These are phyloP conservation scores for Bjerkandera adusta DNA, from an alignment of 1,284 basidiomycete species.

Conservation along the genomic window DNA sequence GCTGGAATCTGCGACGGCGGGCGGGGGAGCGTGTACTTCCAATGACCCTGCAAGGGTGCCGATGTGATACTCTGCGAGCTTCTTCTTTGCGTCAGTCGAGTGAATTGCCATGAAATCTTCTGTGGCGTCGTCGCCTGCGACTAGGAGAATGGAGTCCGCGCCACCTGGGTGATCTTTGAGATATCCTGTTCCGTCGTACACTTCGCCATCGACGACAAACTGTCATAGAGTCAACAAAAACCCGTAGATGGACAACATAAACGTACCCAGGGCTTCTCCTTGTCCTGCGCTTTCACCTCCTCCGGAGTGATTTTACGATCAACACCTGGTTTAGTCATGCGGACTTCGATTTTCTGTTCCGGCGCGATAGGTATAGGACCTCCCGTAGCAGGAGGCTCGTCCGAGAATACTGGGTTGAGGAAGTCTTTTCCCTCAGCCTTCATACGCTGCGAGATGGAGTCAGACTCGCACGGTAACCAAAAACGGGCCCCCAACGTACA, in stretches of 20 bases:
- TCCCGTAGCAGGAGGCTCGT: background rate
- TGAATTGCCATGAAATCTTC: slow-evolving; percentile 65
- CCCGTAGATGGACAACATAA: background rate
- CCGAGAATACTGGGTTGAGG: slow-evolving; percentile 41
- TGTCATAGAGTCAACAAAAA: background rate
- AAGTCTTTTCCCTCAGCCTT: slow-evolving; percentile 48
- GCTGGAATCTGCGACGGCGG: background rate
- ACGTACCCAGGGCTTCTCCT: slow-evolving; percentile 42
- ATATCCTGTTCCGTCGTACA: slow-evolving; percentile 52
- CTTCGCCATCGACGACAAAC: slow-evolving; percentile 62
- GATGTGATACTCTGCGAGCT: slow-evolving; percentile 48
- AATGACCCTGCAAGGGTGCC: slow-evolving; percentile 33
- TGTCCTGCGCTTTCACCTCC: slow-evolving; percentile 46
- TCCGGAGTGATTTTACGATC: slow-evolving; percentile 43
- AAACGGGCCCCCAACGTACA: slow-evolving; percentile 18
- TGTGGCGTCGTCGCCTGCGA: slow-evolving; percentile 62
- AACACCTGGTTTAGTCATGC: slow-evolving; percentile 21
- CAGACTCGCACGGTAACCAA: background rate
- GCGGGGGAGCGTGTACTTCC: too few species aligned
- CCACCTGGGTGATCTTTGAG: slow-evolving; percentile 66
- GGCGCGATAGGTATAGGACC: background rate
- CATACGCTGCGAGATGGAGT: slow-evolving; percentile 34
- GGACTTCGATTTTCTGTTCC: slow-evolving; percentile 19
- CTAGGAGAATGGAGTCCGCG: slow-evolving; percentile 53
- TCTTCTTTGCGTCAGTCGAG: slow-evolving; percentile 46